phyloP scores from a whole-genome alignment of 2,329 filamentous ascomycete genomes.

The Xylogone sp. region DNA sequence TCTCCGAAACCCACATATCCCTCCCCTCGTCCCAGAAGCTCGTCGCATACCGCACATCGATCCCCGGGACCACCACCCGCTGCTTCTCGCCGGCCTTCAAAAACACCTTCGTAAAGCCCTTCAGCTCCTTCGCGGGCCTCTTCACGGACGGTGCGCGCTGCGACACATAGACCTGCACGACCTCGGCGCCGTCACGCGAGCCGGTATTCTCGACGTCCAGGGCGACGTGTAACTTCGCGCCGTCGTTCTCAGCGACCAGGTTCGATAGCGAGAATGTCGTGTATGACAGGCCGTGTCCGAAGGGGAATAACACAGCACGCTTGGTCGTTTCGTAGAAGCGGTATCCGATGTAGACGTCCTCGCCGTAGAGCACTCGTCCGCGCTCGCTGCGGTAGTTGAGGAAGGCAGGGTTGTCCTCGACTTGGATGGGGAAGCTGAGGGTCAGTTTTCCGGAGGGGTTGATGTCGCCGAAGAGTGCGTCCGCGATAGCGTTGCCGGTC shows the following conservation, averaged over 20 bases:
- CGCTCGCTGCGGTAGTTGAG: slow-evolving; percentile 70
- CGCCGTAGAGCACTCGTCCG: slow-evolving; percentile 69
- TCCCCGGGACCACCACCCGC: slow-evolving; percentile 44
- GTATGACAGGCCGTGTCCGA: slow-evolving; percentile 75
- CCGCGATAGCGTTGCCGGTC: slow-evolving; percentile 74
- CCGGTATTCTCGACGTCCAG: slow-evolving; percentile 62
- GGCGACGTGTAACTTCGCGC: slow-evolving; percentile 32
- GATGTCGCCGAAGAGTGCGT: slow-evolving; percentile 68
- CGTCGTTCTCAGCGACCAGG: slow-evolving; percentile 41
- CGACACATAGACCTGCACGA: slow-evolving; percentile 53
- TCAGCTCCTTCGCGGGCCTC: slow-evolving; percentile 56
- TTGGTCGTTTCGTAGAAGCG: slow-evolving; percentile 70
- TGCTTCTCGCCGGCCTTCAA: slow-evolving; percentile 54
- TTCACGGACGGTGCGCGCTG: slow-evolving; percentile 48
- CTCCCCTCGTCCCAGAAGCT: slow-evolving; percentile 44
- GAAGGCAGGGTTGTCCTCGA: slow-evolving; percentile 70
- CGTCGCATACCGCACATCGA: slow-evolving; percentile 56
- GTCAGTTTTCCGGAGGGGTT: slow-evolving; percentile 74
- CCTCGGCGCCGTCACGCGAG: slow-evolving; percentile 44
- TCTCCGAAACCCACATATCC: slow-evolving; percentile 61
- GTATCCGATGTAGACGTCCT: slow-evolving; percentile 78
- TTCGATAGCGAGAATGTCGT: slow-evolving; percentile 59
- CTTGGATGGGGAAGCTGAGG: slow-evolving; percentile 62
- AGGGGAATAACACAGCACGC: slow-evolving; percentile 63
- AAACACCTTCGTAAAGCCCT: slow-evolving; percentile 60